Evolutionary conservation across 2,329 filamentous ascomycete species (phyloP).

Genomic region (Triangularia setosa): DNA sequence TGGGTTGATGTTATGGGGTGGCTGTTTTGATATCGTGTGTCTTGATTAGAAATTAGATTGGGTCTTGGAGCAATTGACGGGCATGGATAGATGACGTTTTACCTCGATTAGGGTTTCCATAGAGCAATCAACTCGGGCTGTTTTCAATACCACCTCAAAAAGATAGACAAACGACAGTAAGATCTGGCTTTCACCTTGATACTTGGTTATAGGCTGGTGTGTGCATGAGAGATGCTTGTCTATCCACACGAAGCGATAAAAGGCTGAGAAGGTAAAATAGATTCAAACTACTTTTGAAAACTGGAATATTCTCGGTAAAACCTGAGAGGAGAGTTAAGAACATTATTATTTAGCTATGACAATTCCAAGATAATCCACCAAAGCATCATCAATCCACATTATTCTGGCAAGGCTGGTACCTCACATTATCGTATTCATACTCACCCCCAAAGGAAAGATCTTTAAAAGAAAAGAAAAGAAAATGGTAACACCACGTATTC

Average conservation of each 20-base stretch:
- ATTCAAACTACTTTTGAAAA: not conserved
- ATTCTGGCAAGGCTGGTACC: not conserved
- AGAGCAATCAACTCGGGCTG: not conserved
- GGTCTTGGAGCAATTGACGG: not conserved
- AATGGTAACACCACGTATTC: not conserved
- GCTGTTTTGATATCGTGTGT: not conserved
- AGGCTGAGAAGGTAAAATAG: not conserved
- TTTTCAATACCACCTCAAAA: too few species aligned
- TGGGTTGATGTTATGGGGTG: not conserved
- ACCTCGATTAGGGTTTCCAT: not conserved
- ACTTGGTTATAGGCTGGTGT: too few species aligned
- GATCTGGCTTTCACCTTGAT: too few species aligned
- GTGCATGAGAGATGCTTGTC: too few species aligned
- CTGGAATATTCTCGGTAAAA: not conserved
- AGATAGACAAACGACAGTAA: too few species aligned
- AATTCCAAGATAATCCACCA: not conserved
- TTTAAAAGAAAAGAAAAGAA: not conserved
- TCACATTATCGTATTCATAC: not conserved
- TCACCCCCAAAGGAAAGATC: not conserved
- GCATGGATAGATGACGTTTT: not conserved
- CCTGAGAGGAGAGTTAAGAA: not conserved
- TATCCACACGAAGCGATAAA: too few species aligned
- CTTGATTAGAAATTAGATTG: not conserved
- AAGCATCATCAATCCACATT: not conserved
- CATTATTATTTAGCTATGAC: not conserved